phyloP scores from a whole-genome alignment of 371 early-diverging fungal species.

The Mortierella sp. region DNA sequence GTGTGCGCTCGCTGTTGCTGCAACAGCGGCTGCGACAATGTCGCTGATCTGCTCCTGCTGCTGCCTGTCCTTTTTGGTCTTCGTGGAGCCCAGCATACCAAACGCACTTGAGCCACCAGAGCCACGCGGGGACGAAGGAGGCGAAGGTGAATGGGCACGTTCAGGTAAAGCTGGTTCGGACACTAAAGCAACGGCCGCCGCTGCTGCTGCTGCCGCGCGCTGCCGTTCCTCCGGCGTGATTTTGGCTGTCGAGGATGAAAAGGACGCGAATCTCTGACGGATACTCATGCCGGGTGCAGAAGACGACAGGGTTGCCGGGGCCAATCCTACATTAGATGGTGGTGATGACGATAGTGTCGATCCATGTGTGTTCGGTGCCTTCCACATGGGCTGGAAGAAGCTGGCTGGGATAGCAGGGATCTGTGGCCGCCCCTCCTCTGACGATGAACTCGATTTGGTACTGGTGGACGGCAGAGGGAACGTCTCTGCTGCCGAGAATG shows the following conservation, averaged over 20 bases:
- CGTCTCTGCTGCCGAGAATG: slow-evolving; percentile 26
- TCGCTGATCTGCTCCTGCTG: slow-evolving; percentile 37
- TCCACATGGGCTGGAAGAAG: slow-evolving; percentile 53
- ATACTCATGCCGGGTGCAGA: slow-evolving; percentile 48
- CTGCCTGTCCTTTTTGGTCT: slow-evolving; percentile 1
- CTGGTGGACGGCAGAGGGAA: slow-evolving; percentile 7
- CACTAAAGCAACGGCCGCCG: slow-evolving; percentile 35
- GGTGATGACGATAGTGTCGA: slow-evolving; percentile 18
- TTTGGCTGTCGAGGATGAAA: slow-evolving; percentile 40
- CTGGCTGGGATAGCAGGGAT: slow-evolving; percentile 51
- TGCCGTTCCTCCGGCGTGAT: slow-evolving; percentile 49
- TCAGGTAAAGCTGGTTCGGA: slow-evolving; percentile 29
- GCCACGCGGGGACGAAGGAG: slow-evolving; percentile 46
- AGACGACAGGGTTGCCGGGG: slow-evolving; percentile 20
- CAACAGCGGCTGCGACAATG: slow-evolving; percentile 49
- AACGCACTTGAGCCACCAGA: slow-evolving; percentile 16
- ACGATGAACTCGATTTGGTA: slow-evolving; percentile 1
- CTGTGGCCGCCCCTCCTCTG: slow-evolving; percentile 43
- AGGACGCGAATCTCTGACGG: slow-evolving; percentile 47
- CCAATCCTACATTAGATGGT: not conserved
- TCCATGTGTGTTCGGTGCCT: slow-evolving; percentile 12
- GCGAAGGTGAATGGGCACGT: slow-evolving; percentile 49
- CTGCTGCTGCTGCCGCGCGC: slow-evolving; percentile 40
- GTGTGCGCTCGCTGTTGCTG: slow-evolving; percentile 34
- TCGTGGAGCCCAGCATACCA: not conserved